Conservation (phyloP, 2,329 filamentous ascomycete species). For the Talaromyces sp. region DNA sequence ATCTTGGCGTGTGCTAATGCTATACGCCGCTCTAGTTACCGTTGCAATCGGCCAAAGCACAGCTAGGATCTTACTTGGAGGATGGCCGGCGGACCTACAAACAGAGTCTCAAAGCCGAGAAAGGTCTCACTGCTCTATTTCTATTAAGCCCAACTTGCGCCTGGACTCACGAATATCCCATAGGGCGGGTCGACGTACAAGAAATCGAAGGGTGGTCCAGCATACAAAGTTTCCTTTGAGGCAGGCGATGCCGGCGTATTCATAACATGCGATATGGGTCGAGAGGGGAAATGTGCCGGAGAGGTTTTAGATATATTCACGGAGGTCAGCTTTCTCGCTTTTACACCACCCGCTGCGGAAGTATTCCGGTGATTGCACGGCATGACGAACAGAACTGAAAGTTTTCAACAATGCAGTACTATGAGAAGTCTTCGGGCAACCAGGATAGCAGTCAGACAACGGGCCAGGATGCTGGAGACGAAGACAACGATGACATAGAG, state of each 20-base stretch:
- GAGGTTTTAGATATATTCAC: constrained; percentile 58
- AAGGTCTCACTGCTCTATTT: background rate
- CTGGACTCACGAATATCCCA: background rate
- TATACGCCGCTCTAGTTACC: background rate
- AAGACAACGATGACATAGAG: constrained; percentile 55
- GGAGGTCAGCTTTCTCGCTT: constrained; percentile 42
- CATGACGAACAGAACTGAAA: constrained; percentile 16
- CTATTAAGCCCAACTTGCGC: background rate
- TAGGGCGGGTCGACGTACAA: constrained; percentile 32
- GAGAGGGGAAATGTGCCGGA: constrained; percentile 56
- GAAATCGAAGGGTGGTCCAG: constrained; percentile 25
- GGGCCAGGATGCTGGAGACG: constrained; percentile 16
- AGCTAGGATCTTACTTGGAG: background rate
- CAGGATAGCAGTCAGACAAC: background rate
- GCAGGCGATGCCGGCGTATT: constrained; percentile 60
- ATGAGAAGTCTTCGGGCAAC: background rate
- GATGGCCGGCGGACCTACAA: constrained; percentile 3
- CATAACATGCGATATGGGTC: constrained; percentile 60
- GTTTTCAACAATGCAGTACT: constrained; percentile 3
- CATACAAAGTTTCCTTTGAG: constrained; percentile 29
- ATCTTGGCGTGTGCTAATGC: background rate
- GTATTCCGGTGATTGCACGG: background rate
- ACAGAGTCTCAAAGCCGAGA: constrained; percentile 11
- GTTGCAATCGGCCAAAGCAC: background rate
- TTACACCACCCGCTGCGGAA: background rate